Percentiles rank a stretch among this genome's conserved stretches.
phyloP scores from a whole-genome alignment of 2,329 filamentous ascomycete species.

The Talaromyces sp. region DNA sequence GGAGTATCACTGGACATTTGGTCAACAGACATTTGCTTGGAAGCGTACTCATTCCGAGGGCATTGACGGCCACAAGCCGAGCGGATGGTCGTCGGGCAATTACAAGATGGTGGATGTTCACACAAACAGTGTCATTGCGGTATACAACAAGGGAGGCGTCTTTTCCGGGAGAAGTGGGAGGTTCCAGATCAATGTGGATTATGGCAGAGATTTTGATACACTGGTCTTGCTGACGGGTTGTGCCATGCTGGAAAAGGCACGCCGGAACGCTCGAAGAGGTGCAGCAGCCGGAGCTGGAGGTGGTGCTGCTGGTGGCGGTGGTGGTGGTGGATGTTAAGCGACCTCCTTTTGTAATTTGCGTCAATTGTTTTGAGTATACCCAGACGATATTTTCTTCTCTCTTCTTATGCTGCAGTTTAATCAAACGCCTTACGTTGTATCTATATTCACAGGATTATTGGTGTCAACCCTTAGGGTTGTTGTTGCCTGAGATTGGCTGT shows the following conservation, averaged over 20 bases:
- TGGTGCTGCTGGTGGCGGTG: not conserved
- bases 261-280: not conserved
- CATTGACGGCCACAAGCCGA: constrained; percentile 25
- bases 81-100: constrained; percentile 23
- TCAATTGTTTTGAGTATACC: not conserved
- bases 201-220: constrained; percentile 17
- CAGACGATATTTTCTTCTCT: not conserved
- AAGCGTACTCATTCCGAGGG: constrained; percentile 32
- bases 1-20: constrained; percentile 29
- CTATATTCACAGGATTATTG: not conserved
- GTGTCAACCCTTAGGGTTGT: not conserved
- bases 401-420: not conserved
- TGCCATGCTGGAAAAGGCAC: constrained; percentile 12
- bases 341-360: not conserved
- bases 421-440: not conserved
- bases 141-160: constrained; percentile 13
- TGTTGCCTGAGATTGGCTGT: not conserved
- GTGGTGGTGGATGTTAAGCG: not conserved
- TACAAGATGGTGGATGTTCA: constrained; percentile 28
- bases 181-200: constrained; percentile 19
- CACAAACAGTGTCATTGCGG: constrained; percentile 20
- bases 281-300: not conserved
- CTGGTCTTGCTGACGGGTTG: constrained; percentile 15
- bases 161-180: not conserved
- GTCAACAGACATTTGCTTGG: constrained; percentile 31